Conservation (phyloP, 140 eudicot genomes). For the Stevia rebaudiana region DNA sequence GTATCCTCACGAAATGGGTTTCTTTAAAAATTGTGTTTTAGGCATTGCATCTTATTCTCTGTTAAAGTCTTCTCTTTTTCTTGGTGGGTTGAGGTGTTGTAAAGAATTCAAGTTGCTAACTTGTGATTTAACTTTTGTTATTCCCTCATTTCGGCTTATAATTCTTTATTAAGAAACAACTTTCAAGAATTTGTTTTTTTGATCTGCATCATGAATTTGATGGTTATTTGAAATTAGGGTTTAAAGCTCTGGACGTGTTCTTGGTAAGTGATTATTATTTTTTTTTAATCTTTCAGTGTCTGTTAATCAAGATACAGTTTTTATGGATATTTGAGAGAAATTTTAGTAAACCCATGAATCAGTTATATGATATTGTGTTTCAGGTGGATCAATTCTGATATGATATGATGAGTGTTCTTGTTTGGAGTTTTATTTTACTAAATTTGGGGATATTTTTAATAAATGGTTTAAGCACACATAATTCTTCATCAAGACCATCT, state of each 20-base stretch:
- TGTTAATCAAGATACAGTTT: neutral
- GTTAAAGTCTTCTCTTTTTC: slow-evolving; percentile 23
- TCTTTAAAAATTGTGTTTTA: slow-evolving; percentile 21
- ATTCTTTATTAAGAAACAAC: neutral
- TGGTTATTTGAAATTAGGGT: slow-evolving; percentile 16
- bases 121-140: slow-evolving; percentile 19
- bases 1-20: slow-evolving; percentile 20
- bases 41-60: slow-evolving; percentile 40
- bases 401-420: slow-evolving; percentile 32
- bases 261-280: slow-evolving; percentile 14
- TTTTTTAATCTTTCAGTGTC: neutral
- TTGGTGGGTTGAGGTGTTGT: slow-evolving; percentile 3
- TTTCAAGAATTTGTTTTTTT: slow-evolving; percentile 6
- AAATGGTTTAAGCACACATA: slow-evolving; percentile 41
- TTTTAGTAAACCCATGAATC: slow-evolving; percentile 19
- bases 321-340: neutral
- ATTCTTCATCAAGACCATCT: slow-evolving; percentile 61
- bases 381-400: slow-evolving; percentile 26
- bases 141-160: slow-evolving; percentile 18
- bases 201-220: too few relatives aligned
- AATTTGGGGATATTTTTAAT: slow-evolving; percentile 32
- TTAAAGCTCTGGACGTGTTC: slow-evolving; percentile 9
- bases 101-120: slow-evolving; percentile 4
- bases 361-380: slow-evolving; percentile 9
- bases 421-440: slow-evolving; percentile 30